A percentile compares a stretch with the other conserved stretches of the same genome.
phyloP scores from a whole-genome alignment of 345 rosid genomes.

The Boechera divaricarpa region DNA sequence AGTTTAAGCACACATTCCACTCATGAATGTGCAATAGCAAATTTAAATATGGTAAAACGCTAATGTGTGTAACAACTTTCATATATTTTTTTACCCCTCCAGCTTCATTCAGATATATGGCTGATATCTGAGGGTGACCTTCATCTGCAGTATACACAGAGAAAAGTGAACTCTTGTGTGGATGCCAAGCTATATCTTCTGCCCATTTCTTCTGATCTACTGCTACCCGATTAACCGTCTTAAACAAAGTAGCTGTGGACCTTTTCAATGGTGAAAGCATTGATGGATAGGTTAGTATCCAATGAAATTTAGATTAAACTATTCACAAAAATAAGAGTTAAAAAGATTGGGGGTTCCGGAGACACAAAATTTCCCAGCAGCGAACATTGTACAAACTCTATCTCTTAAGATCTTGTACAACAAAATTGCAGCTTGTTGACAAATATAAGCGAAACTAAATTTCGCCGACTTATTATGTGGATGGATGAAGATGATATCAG shows the following conservation, averaged over 20 bases:
- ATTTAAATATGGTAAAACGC: not conserved
- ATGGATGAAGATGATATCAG: constrained; percentile 16
- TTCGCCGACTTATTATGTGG: not conserved
- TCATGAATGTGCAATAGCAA: constrained; percentile 11
- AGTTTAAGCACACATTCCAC: constrained; percentile 20
- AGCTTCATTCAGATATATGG: constrained; percentile 37
- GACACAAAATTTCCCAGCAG: constrained; percentile 2
- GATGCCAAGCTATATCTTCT: constrained; percentile 52
- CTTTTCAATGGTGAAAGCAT: constrained; percentile 33
- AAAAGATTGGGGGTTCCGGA: constrained; percentile 1
- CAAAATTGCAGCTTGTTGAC: constrained; percentile 1
- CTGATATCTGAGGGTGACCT: constrained; percentile 46
- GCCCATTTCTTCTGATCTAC: constrained; percentile 47
- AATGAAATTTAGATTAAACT: not conserved
- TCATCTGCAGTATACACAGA: constrained; percentile 46
- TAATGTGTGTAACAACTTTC: not conserved
- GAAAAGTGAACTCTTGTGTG: constrained; percentile 45
- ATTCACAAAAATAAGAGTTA: not conserved
- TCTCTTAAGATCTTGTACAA: not conserved
- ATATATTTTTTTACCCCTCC: constrained; percentile 26
- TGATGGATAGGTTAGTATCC: constrained; percentile 15
- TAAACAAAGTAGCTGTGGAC: constrained; percentile 39
- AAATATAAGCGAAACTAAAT: not conserved
- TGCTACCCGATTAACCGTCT: constrained; percentile 34
- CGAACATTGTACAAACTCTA: not conserved